phyloP scores from a whole-genome alignment of 2,329 filamentous ascomycete genomes.

The Stagonosporopsis tanaceti region DNA sequence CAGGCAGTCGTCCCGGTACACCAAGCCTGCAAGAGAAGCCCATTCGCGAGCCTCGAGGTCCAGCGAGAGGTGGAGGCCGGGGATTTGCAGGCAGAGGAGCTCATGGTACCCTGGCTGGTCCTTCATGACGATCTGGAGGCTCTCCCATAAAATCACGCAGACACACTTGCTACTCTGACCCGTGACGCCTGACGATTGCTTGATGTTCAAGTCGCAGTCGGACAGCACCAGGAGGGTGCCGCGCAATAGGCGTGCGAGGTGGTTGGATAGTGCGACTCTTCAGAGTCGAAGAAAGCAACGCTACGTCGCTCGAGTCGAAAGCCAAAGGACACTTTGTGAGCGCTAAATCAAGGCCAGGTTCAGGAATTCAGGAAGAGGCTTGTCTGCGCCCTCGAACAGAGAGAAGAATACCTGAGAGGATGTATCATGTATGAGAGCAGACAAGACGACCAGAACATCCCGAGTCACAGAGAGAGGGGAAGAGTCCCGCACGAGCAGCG shows the following conservation, averaged over 20 bases:
- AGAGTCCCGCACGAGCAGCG: neutral
- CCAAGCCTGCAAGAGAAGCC: conserved; percentile 72
- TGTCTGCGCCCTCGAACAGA: too few relatives aligned
- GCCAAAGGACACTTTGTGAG: too few relatives aligned
- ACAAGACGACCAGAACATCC: neutral
- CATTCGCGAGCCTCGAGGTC: conserved; percentile 77
- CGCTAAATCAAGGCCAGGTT: too few relatives aligned
- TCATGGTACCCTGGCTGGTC: conserved; percentile 12
- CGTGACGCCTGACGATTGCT: neutral
- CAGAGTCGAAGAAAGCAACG: neutral
- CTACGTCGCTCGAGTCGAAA: too few relatives aligned
- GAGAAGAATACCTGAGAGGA: too few relatives aligned
- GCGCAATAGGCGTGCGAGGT: neutral
- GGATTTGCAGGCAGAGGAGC: conserved; percentile 72
- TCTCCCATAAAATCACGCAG: neutral
- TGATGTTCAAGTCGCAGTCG: neutral
- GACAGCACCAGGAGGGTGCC: neutral
- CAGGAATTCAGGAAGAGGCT: too few relatives aligned
- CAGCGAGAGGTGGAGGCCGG: conserved; percentile 78
- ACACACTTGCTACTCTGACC: neutral
- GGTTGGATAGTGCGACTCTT: neutral
- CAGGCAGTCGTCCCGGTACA: conserved; percentile 59
- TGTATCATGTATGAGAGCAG: neutral
- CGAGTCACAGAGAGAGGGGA: too few relatives aligned
- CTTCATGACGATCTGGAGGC: neutral